Evolutionary conservation across 169 alveolate genomes (phyloP), one percentile per base, ranked within the genome.

Genomic region (Fabrea salina): DNA sequence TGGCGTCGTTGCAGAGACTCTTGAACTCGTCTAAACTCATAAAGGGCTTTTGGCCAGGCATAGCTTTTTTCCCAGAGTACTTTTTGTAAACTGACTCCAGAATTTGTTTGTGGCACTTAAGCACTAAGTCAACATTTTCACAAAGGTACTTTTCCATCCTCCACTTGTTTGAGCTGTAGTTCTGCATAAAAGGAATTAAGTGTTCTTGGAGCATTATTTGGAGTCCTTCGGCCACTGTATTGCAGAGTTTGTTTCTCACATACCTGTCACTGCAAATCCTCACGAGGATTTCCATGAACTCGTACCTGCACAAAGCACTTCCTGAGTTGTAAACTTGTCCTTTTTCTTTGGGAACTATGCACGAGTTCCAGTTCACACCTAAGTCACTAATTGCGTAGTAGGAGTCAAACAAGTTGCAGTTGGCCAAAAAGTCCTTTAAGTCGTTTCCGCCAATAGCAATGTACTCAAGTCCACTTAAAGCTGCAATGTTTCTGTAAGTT

Each of bases 21-120:
- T 82, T 86, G 35, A 83, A 87, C 71, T 87, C 92, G 32, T 70
- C 87, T 35, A 56, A 59, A 75, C 64, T 53, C 90, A 87, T 87
- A 61, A 78, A 84, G 22, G 16, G 22, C 5, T 37, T 66, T 66
- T 66, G 51, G 5, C 76, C 76, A 19, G 76, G 76, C 33, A 66
- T 27, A 0, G 76, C 41, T 5, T 66, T 39, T 19, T 43, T 35
- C 5, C 76, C 76, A 3, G 43, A 19, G 32, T 66, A 66, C 19
- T 66, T 66, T 11, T 66, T 66, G 41, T 39, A 66, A 39, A 66
- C 32, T 25, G 25, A 19, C 6, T 66, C 76, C 41, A 66, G n/a
- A 1, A 19, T 70, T 4, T 25, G 32, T 5, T 44, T 70, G 25
- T 44, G 19, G 5, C 67, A 59, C 41, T 70, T 70, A 6, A 43